Conservation (phyloP, 306 rosid species). For the Urtica urens region DNA sequence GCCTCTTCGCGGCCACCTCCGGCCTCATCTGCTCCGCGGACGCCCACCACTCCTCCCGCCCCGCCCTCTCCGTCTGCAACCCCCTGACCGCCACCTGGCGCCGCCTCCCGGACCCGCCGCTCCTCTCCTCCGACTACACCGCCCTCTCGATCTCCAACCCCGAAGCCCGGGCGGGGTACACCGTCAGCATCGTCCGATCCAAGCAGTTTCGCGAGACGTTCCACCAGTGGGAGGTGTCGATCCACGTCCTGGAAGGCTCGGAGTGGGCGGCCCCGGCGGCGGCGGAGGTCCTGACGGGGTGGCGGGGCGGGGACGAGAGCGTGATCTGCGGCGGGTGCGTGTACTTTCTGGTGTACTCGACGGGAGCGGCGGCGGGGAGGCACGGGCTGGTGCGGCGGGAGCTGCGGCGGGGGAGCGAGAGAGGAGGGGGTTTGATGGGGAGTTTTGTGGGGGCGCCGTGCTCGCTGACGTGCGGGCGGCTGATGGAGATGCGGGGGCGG, state of each 20-base stretch:
- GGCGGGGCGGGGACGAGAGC: slow-evolving; percentile 96
- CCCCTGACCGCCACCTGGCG: slow-evolving; percentile 45
- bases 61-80: slow-evolving; percentile 59
- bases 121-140: slow-evolving; percentile 58
- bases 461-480: slow-evolving; percentile 81
- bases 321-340: slow-evolving; percentile 75
- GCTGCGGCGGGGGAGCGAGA: slow-evolving; percentile 33
- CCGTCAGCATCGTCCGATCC: slow-evolving; percentile 60
- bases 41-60: slow-evolving; percentile 67
- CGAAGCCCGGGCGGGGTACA: slow-evolving; percentile 41
- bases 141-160: slow-evolving; percentile 64
- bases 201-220: slow-evolving; percentile 76
- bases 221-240: slow-evolving; percentile 64
- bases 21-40: slow-evolving; percentile 93
- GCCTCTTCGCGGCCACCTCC: slow-evolving; percentile 47
- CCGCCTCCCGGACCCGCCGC: slow-evolving; percentile 64
- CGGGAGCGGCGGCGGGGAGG: slow-evolving; percentile 48
- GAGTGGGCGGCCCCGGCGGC: slow-evolving; percentile 46
- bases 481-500: slow-evolving; percentile 82
- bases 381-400: slow-evolving; percentile 62
- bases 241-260: slow-evolving; percentile 59
- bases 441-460: slow-evolving; percentile 72
- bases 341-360: slow-evolving; percentile 69
- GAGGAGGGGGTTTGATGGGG: slow-evolving; percentile 39
- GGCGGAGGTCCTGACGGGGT: slow-evolving; percentile 66